Evolutionary conservation across 179 eudicot genomes (phyloP).

Genomic region (Gypsophila paniculata): DNA sequence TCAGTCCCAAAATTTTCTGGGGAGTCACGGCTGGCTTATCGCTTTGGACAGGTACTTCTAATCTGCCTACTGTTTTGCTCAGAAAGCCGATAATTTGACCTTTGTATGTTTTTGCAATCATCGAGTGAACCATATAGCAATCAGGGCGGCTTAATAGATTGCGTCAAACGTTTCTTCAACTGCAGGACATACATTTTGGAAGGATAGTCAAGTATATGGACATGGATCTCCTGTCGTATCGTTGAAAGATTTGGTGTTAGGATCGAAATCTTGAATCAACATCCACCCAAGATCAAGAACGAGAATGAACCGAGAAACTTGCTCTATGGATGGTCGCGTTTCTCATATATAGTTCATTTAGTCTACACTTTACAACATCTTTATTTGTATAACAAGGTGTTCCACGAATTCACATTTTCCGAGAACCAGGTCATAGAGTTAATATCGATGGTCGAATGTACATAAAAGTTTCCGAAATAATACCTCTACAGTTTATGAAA

Average conservation of each 20-base stretch:
- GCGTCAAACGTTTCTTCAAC: not conserved
- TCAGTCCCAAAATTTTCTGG: slow-evolving; percentile 71
- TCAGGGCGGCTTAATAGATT: not conserved
- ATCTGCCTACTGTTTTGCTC: not conserved
- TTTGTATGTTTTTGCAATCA: not conserved
- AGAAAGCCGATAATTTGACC: too few relatives aligned
- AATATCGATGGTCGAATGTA: too few relatives aligned
- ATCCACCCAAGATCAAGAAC: not conserved
- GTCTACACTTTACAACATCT: too few relatives aligned
- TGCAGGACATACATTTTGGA: slow-evolving; percentile 58
- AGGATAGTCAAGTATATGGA: slow-evolving; percentile 55
- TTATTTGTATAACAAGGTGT: not conserved
- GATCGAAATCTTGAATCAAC: not conserved
- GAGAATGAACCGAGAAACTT: not conserved
- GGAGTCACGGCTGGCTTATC: slow-evolving; percentile 67
- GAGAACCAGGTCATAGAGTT: not conserved
- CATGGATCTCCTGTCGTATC: slow-evolving; percentile 52
- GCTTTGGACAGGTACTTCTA: slow-evolving; percentile 64
- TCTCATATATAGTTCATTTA: not conserved
- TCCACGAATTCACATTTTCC: not conserved
- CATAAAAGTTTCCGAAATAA: too few relatives aligned
- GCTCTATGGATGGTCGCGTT: not conserved
- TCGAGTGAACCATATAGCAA: not conserved
- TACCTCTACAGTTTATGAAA: too few relatives aligned
- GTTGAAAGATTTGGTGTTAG: slow-evolving; percentile 46